Conservation (phyloP, 352 stramenopile genomes). For the Phytopythium delawarense region DNA sequence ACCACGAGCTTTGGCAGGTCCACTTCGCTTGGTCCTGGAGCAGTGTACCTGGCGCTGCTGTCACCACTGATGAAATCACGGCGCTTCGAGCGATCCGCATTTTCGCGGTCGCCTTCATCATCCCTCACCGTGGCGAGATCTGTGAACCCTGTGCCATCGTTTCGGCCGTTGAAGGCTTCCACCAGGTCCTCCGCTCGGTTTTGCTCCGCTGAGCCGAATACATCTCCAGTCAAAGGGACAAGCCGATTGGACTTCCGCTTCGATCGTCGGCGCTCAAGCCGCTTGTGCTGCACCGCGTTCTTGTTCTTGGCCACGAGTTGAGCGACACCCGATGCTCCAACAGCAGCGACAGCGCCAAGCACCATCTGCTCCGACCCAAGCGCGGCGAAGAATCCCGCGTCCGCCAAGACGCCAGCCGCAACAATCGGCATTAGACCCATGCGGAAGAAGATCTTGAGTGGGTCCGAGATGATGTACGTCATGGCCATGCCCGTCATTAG, state of each 20-base stretch:
- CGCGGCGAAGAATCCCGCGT: slow-evolving; percentile 51
- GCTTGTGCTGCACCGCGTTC: slow-evolving; percentile 9
- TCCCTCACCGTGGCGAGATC: slow-evolving; percentile 15
- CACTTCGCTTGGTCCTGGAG: background rate
- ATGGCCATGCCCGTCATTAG: slow-evolving; percentile 47
- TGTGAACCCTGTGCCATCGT: slow-evolving; percentile 7
- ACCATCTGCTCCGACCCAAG: slow-evolving; percentile 43
- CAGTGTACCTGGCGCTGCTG: background rate
- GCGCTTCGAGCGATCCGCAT: background rate
- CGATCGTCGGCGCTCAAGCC: background rate
- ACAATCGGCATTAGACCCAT: slow-evolving; percentile 70
- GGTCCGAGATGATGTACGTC: slow-evolving; percentile 59
- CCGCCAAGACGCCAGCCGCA: slow-evolving; percentile 41
- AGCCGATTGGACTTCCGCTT: slow-evolving; percentile 21
- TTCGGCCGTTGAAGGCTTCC: background rate
- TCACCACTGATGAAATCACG: background rate
- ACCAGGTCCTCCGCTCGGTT: slow-evolving; percentile 1
- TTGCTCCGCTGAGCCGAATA: background rate
- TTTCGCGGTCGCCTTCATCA: slow-evolving; percentile 14
- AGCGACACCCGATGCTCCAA: slow-evolving; percentile 41
- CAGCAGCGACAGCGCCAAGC: slow-evolving; percentile 35
- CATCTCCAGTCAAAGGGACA: slow-evolving; percentile 18
- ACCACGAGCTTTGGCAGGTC: slow-evolving; percentile 35
- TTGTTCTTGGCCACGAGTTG: slow-evolving; percentile 39
- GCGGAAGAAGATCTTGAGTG: slow-evolving; percentile 65